Evolutionary conservation across 2,329 filamentous ascomycete species (phyloP), one percentile per base, ranked within the genome.

Genomic region (Aureobasidium namibiae): DNA sequence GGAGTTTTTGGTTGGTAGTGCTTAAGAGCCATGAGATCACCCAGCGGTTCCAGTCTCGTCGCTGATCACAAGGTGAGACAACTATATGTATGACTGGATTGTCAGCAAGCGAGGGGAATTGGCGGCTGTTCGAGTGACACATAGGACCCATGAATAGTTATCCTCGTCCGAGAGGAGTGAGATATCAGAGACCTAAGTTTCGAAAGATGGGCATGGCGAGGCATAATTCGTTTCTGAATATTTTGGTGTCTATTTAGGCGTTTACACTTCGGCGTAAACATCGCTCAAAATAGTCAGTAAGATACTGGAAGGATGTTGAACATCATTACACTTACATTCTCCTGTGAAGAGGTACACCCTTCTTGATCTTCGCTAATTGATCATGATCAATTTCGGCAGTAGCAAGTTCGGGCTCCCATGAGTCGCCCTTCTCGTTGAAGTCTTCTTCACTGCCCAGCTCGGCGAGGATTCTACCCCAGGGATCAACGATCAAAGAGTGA

Each of bases 401-500:
- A 11, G 73, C 71, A 53, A 79, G 70, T 64, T 75, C 73, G 0
- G 74, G 74, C 63, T 71, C 71, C 45, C 59, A 64, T 64, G 67
- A 60, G 61, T 66, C 67, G 66, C 71, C 65, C 65, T 67, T 61
- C 64, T 73, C 60, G 65, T 67, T 33, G 60, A 61, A 74, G 39
- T 62, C 72, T 42, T 76, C 74, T 18, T 74, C 76, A 0, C 84
- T 85, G 41, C 79, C 79, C 68, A 86, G 78, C 67, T 87, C 80
- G 3, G 86, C 80, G 41, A 90, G 69, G 1, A 96, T 81, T 60
- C 82, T 80, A 0, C 92, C 92, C 90, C 91, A 96, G 0, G 92
- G 92, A 70, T 89, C 87, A 26, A 96, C 80, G 48, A 95, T 87
- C 76, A 95, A 84, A 66, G 88, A 89, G 70, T 90, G 87, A 0